Evolutionary conservation across 352 stramenopile genomes (phyloP).

Genomic region (Globisporangium viniferum): DNA sequence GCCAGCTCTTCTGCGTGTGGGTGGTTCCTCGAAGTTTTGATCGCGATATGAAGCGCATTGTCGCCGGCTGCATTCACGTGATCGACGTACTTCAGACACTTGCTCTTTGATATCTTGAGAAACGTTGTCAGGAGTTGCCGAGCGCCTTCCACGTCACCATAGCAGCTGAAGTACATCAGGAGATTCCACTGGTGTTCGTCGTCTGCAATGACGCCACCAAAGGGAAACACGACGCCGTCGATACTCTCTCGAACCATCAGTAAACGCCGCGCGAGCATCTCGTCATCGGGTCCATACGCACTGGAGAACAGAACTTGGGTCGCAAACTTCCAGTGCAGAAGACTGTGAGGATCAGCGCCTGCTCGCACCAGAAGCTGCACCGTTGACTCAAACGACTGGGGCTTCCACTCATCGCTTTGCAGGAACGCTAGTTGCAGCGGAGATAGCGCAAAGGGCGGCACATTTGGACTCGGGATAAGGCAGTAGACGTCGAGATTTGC

Average conservation of each 20-base stretch:
- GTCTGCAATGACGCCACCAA: constrained; percentile 28
- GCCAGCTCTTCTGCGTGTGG: constrained; percentile 21
- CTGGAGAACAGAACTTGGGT: constrained; percentile 41
- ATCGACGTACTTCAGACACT: constrained; percentile 40
- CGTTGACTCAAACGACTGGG: constrained; percentile 24
- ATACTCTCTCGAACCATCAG: constrained; percentile 31
- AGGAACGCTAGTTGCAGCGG: constrained; percentile 57
- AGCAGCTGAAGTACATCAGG: constrained; percentile 63
- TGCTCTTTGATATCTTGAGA: constrained; percentile 10
- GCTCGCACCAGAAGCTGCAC: constrained; percentile 42
- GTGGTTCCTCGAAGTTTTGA: constrained; percentile 36
- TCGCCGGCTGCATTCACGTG: constrained; percentile 63
- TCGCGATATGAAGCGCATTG: constrained; percentile 65
- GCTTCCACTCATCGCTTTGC: constrained; percentile 3
- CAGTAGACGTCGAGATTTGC: constrained; percentile 53
- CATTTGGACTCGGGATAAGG: constrained; percentile 24
- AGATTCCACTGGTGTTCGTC: constrained; percentile 57
- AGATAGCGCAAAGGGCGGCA: constrained; percentile 24
- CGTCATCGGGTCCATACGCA: constrained; percentile 14
- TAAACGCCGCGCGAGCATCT: constrained; percentile 24
- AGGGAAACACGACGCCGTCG: constrained; percentile 25
- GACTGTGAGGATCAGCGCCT: constrained; percentile 34
- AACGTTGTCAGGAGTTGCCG: constrained; percentile 29
- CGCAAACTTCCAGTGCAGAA: constrained; percentile 63
- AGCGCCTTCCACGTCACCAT: constrained; percentile 44